Evolutionary conservation across 2,329 filamentous ascomycete genomes (phyloP).

Genomic region (Fusarium sp.): DNA sequence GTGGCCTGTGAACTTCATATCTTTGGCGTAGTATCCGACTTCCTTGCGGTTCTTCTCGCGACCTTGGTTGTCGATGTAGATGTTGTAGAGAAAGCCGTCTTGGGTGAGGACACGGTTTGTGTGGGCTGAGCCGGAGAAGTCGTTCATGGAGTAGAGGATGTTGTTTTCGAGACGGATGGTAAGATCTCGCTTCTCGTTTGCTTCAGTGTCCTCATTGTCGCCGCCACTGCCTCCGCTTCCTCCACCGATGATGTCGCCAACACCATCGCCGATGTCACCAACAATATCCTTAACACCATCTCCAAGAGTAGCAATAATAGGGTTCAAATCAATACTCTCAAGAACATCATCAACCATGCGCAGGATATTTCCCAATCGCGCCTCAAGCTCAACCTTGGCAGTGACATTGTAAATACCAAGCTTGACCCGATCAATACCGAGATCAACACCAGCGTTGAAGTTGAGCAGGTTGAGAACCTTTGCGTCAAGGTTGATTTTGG

Average conservation of each 20-base stretch:
- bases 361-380: slow-evolving; percentile 20
- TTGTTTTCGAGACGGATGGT: slow-evolving; percentile 24
- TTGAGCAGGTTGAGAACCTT: slow-evolving; percentile 31
- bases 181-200: slow-evolving; percentile 20
- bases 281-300: slow-evolving; percentile 14
- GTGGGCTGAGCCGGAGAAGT: slow-evolving; percentile 27
- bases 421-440: slow-evolving; percentile 27
- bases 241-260: neutral
- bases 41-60: slow-evolving; percentile 24
- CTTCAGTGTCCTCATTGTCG: neutral
- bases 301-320: slow-evolving; percentile 21
- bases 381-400: slow-evolving; percentile 29
- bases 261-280: slow-evolving; percentile 12
- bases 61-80: slow-evolving; percentile 24
- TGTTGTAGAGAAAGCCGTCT: slow-evolving; percentile 26
- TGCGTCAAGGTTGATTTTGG: slow-evolving; percentile 28
- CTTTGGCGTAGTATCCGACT: slow-evolving; percentile 26
- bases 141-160: slow-evolving; percentile 30
- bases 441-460: slow-evolving; percentile 30
- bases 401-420: slow-evolving; percentile 32
- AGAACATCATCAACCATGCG: slow-evolving; percentile 33
- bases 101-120: slow-evolving; percentile 28
- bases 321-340: slow-evolving; percentile 25
- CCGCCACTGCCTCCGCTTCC: neutral
- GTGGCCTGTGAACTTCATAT: slow-evolving; percentile 30